Evolutionary conservation across 768 basidiomycete species (phyloP).

Genomic region (Cystofilobasidium bisporidii): DNA sequence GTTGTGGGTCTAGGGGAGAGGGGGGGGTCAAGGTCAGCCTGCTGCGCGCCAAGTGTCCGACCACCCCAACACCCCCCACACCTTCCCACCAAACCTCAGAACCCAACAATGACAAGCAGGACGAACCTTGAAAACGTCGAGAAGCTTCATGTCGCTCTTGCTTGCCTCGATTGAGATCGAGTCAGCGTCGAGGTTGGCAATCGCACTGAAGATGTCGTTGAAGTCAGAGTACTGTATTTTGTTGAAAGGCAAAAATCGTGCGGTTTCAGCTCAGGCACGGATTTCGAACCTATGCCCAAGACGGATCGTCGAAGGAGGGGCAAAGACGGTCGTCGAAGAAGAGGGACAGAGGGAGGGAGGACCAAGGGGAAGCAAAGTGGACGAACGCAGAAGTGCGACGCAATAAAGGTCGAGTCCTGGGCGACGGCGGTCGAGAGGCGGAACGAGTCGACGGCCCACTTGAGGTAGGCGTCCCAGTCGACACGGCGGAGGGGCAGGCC

Average conservation of each 20-base stretch:
- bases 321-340: too few species aligned
- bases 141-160: constrained; percentile 96
- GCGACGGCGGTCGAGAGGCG: constrained; percentile 95
- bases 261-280: too few species aligned
- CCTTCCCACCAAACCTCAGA: too few species aligned
- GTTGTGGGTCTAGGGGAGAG: constrained; percentile 46
- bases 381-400: constrained; percentile 82
- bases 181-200: constrained; percentile 76
- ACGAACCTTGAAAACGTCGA: constrained; percentile 77
- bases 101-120: too few species aligned
- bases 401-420: constrained; percentile 83
- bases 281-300: too few species aligned
- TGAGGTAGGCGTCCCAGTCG: constrained; percentile 94
- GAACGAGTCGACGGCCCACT: constrained; percentile 98
- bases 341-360: constrained; percentile 32
- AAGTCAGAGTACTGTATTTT: constrained; percentile 78
- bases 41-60: too few species aligned
- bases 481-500: constrained; percentile 91
- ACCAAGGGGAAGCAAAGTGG: constrained; percentile 20
- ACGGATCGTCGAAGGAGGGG: too few species aligned
- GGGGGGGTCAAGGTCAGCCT: too few species aligned
- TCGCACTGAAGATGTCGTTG: constrained; percentile 45
- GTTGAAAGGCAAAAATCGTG: too few species aligned
- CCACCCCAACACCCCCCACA: too few species aligned
- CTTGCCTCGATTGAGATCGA: constrained; percentile 74